Conservation (phyloP, 2,329 filamentous ascomycete species). For the Clathrospora elynae region DNA sequence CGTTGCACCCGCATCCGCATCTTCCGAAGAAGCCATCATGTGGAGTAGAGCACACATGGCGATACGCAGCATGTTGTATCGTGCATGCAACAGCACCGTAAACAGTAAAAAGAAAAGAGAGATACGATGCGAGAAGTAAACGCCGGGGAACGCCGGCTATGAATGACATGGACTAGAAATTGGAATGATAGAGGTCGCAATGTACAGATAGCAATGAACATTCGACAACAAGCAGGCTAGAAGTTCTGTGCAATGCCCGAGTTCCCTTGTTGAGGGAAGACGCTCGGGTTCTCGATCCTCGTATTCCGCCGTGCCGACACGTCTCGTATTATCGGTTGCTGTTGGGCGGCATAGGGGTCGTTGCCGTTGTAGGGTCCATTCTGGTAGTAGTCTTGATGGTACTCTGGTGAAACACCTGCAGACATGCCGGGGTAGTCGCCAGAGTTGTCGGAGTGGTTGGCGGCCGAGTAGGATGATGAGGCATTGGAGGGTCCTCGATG, state of each 20-base stretch:
- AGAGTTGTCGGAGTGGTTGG: conserved; percentile 70
- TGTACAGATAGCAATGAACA: conserved; percentile 23
- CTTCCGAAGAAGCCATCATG: conserved; percentile 2
- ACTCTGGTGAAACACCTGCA: conserved; percentile 54
- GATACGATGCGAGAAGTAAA: conserved; percentile 12
- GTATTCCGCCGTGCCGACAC: conserved; percentile 92
- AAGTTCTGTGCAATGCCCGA: conserved; percentile 98
- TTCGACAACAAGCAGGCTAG: conserved; percentile 52
- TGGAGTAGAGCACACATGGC: conserved; percentile 18
- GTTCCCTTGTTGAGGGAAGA: conserved; percentile 86
- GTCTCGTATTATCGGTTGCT: conserved; percentile 86
- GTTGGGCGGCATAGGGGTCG: conserved; percentile 58
- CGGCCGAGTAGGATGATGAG: conserved; percentile 91
- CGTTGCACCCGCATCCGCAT: neutral
- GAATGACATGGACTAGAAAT: conserved; percentile 8
- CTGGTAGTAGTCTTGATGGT: conserved; percentile 63
- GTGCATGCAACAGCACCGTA: conserved; percentile 12
- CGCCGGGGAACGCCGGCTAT: conserved; percentile 16
- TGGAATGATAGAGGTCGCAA: conserved; percentile 17
- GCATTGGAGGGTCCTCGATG: conserved; percentile 92
- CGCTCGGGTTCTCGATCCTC: conserved; percentile 86
- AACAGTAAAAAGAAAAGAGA: conserved; percentile 6
- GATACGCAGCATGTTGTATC: conserved; percentile 12
- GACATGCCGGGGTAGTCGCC: conserved; percentile 58
- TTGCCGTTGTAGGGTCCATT: conserved; percentile 61